Percentiles rank a stretch among this genome's conserved stretches.
These are phyloP conservation scores for Globisporangium acanthophoron DNA, from an alignment of 352 stramenopile genomes.

Conservation along the genomic window DNA sequence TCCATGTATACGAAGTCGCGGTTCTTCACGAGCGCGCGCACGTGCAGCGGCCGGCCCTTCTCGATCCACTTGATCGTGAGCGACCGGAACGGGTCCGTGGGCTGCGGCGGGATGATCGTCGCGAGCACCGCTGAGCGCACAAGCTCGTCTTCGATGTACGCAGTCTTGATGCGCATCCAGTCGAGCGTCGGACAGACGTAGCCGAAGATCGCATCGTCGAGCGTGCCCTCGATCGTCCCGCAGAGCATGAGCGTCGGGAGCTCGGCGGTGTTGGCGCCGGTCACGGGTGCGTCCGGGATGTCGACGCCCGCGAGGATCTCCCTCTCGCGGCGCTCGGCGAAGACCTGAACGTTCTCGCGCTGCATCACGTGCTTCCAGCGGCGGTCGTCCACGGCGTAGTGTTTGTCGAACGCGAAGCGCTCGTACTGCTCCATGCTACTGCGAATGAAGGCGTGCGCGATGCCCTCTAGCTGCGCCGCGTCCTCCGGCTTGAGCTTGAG, in stretches of 20 bases:
- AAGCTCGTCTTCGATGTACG: constrained; percentile 47
- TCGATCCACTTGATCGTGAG: constrained; percentile 53
- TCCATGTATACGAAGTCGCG: constrained; percentile 63
- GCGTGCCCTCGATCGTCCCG: constrained; percentile 11
- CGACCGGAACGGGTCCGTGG: constrained; percentile 37
- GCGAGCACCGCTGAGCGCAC: constrained; percentile 42
- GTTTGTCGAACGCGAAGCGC: constrained; percentile 5
- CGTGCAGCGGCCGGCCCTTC: constrained; percentile 29
- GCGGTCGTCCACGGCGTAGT: constrained; percentile 5
- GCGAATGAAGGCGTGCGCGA: constrained; percentile 10
- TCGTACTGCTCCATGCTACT: constrained; percentile 10
- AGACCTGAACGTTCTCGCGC: constrained; percentile 10
- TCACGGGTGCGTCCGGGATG: constrained; percentile 2
- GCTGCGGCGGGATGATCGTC: constrained; percentile 27
- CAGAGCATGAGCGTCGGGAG: constrained; percentile 9
- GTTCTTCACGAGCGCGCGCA: constrained; percentile 41
- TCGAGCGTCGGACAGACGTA: constrained; percentile 22
- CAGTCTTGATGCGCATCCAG: constrained; percentile 45
- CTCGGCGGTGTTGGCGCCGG: background rate
- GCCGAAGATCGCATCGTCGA: constrained; percentile 17
- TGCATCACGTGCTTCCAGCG: constrained; percentile 12
- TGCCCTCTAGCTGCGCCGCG: constrained; percentile 7
- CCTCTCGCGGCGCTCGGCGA: constrained; percentile 3
- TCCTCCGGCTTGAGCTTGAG: constrained; percentile 12
- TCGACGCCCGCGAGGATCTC: background rate